Conservation (phyloP, 2,329 filamentous ascomycete genomes). For the Kalmusia sp. region DNA sequence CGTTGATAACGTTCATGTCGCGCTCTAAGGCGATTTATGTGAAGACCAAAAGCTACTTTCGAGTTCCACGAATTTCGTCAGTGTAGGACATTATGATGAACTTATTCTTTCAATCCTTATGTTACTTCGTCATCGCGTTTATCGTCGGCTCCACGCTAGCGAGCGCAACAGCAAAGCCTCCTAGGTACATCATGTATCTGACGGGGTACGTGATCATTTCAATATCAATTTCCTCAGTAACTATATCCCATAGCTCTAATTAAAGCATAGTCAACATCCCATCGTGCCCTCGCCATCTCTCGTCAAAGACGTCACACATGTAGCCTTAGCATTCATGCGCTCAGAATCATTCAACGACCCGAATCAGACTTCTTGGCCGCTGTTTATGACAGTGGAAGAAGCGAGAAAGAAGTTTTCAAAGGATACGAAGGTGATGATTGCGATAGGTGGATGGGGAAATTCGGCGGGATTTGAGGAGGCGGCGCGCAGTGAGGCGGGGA, state of each 20-base stretch:
- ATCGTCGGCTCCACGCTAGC: no score
- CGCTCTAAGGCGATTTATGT: no score
- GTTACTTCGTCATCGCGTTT: no score
- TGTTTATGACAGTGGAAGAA: constrained; percentile 35
- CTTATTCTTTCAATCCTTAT: neutral
- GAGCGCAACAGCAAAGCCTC: neutral
- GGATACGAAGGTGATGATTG: constrained; percentile 68
- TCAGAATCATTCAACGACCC: constrained; percentile 36
- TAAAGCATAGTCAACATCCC: constrained; percentile 30
- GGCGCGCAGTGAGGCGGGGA: constrained; percentile 59
- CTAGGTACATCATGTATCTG: constrained; percentile 24
- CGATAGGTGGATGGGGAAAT: constrained; percentile 78
- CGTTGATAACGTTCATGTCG: neutral
- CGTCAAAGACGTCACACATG: constrained; percentile 32
- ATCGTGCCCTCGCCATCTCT: constrained; percentile 27
- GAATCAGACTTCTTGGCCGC: constrained; percentile 25
- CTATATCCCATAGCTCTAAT: constrained; percentile 3
- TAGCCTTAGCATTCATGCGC: constrained; percentile 40
- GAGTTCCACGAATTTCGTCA: no score
- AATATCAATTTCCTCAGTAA: neutral
- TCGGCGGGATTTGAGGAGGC: constrained; percentile 67
- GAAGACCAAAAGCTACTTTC: no score
- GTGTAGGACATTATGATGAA: neutral
- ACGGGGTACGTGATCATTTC: constrained; percentile 15
- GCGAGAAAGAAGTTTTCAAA: constrained; percentile 54